Percentiles rank a stretch among this genome's conserved stretches.
Conservation (phyloP, 257 asterid genomes). For the Verbena officinalis region DNA sequence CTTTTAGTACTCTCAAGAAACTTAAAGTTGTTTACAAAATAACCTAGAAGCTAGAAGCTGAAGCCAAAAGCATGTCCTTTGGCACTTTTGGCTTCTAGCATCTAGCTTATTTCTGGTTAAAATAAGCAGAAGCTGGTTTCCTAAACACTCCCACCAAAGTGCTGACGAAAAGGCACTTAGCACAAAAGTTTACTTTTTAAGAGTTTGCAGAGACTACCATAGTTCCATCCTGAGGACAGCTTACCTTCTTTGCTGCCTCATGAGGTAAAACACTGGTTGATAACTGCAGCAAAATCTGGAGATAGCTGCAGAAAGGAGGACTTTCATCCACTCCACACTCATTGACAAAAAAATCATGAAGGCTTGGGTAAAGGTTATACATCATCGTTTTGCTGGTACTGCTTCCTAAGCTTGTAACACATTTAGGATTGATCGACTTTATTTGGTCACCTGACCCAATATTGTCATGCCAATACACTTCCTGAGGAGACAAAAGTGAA, state of each 20-base stretch:
- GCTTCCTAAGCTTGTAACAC: slow-evolving; percentile 35
- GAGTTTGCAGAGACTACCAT: no score
- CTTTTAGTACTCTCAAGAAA: no score
- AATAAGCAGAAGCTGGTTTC: no score
- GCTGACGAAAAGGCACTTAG: no score
- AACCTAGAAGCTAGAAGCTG: no score
- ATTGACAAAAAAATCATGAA: slow-evolving; percentile 83
- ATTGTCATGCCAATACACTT: slow-evolving; percentile 80
- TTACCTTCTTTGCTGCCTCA: slow-evolving; percentile 77
- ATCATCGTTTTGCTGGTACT: slow-evolving; percentile 49
- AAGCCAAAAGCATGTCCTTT: no score
- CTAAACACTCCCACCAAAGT: no score
- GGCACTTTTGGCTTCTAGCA: no score
- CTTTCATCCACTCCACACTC: slow-evolving; percentile 80
- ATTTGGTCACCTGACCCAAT: slow-evolving; percentile 54
- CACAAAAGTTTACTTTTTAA: no score
- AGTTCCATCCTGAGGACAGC: slow-evolving; percentile 25
- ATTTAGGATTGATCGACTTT: slow-evolving; percentile 38
- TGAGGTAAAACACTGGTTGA: slow-evolving; percentile 68
- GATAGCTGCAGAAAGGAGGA: slow-evolving; percentile 71
- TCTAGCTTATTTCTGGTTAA: no score
- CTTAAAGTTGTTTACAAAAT: no score
- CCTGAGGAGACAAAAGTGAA: slow-evolving; percentile 63
- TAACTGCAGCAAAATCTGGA: slow-evolving; percentile 73
- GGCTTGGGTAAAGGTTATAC: slow-evolving; percentile 62